Base-by-base conservation (phyloP, 192 early-diverging fungal genomes). In the Coemansia sp. region DNA sequence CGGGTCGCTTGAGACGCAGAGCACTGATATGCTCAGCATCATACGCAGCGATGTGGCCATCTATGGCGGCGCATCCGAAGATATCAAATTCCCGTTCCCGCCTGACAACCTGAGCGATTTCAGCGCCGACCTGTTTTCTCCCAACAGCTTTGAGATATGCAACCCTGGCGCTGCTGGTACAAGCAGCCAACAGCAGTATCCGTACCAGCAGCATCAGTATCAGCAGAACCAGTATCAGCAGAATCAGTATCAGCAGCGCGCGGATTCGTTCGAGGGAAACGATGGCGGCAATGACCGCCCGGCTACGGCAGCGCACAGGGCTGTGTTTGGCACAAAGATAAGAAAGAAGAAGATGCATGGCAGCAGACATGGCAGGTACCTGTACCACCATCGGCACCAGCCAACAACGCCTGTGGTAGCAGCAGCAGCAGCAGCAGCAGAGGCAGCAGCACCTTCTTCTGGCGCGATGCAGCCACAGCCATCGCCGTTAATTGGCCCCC, bases 51-150 rank as follows among this genome's bases (percentile, higher is more conserved):
- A 81, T 30, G 68, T 81, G 0, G 78, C 78, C 21, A 73, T 81
- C 16, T 81, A 81, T 44, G 63, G 73, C 45, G 74, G 73, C 26
- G 68, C 77, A 6, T 65, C 56, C 51, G 79, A 81, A 10, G 79
- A 81, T 46, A 67, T 76, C 7, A 81, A 81, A 51, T 81, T 81
- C n/a, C 79, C 79, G 5, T 81, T 81, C 18, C 57, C 72, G 62
- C 63, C 69, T 0, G 79, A 81, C 52, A 81, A 73, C n/a, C 67
- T 76, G 14, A 81, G 79, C 64, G 79, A 81, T 56, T 73, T 76
- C 23, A 68, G 79, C 34, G 71, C 68, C 0, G 68, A 66, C 20
- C 18, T 66, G 6, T 45, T 57, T 6, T 72, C 69, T n/a, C 61
- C 55, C 10, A 67, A 73, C 15, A 55, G 63, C 20, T 66, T 64